Conservation (phyloP, 176 grass and related monocot genomes). For the Chloris gayana region DNA sequence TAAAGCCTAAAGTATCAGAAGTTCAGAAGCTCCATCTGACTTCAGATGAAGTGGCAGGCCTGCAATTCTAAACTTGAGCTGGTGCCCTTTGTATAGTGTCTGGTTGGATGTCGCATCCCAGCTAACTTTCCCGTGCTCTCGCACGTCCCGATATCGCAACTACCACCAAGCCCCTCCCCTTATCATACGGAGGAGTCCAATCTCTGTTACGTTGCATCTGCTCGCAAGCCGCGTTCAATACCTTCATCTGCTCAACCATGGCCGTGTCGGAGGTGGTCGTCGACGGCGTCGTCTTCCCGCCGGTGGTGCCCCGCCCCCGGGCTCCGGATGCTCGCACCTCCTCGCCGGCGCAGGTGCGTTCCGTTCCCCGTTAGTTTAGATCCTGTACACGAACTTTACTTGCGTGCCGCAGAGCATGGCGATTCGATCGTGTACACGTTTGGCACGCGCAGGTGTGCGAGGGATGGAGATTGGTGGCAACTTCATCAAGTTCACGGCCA, state of each 20-base stretch:
- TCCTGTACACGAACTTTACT: not conserved
- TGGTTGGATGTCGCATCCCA: slow-evolving; percentile 17
- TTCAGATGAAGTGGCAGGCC: not conserved
- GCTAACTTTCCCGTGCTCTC: slow-evolving; percentile 1
- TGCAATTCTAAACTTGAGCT: not conserved
- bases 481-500: slow-evolving; percentile 91
- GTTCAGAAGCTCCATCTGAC: not conserved
- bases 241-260: not conserved
- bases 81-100: not conserved
- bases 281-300: slow-evolving; percentile 62
- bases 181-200: not conserved
- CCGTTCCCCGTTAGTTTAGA: not conserved
- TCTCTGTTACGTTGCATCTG: not conserved
- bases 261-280: slow-evolving; percentile 44
- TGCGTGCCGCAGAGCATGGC: not conserved
- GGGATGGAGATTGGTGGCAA: slow-evolving; percentile 72
- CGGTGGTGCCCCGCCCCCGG: slow-evolving; percentile 40
- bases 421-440: too few relatives aligned
- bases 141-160: not conserved
- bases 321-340: slow-evolving; percentile 42
- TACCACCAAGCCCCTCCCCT: not conserved
- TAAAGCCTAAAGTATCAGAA: not conserved
- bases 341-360: slow-evolving; percentile 71
- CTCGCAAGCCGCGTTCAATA: not conserved
- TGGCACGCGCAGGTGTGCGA: slow-evolving; percentile 45